phyloP scores from a whole-genome alignment of 1,284 basidiomycete genomes.

The Irpex rosettiformis region DNA sequence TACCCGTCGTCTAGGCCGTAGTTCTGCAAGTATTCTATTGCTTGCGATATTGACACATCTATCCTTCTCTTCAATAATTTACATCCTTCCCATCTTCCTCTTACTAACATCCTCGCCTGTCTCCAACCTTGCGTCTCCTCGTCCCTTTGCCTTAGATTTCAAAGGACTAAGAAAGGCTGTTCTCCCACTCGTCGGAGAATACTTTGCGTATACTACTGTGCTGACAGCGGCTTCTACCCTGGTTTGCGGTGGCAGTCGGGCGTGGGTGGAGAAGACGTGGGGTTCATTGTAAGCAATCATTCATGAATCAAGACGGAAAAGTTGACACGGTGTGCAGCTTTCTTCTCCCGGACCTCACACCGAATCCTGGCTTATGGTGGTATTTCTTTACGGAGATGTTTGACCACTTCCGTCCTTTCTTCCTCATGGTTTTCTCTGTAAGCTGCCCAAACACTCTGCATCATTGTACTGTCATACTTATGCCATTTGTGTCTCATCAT shows the following conservation, averaged over 20 bases:
- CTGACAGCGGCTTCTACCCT: constrained; percentile 50
- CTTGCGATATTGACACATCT: constrained; percentile 71
- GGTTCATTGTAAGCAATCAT: constrained; percentile 67
- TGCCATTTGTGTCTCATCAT: not conserved
- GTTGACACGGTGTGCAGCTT: constrained; percentile 20
- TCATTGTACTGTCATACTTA: not conserved
- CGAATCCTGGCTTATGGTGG: constrained; percentile 96
- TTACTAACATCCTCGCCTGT: constrained; percentile 57
- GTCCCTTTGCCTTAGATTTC: constrained; percentile 36
- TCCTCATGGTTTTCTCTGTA: constrained; percentile 93
- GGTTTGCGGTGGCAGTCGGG: constrained; percentile 48
- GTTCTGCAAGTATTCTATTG: constrained; percentile 43
- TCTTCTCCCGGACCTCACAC: constrained; percentile 79
- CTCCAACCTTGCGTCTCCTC: constrained; percentile 63
- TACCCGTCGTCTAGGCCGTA: constrained; percentile 30
- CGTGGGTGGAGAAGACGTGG: constrained; percentile 79
- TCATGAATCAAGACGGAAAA: not conserved
- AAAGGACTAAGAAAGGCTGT: constrained; percentile 21
- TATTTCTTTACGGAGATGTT: constrained; percentile 99
- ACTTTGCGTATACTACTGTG: constrained; percentile 43
- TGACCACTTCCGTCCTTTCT: constrained; percentile 95
- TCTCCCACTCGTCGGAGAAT: constrained; percentile 44
- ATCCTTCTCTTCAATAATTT: constrained; percentile 66
- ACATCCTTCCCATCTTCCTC: constrained; percentile 67
- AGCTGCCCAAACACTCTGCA: not conserved